Percentiles rank a stretch among this genome's conserved stretches.
Conservation (phyloP, 1,139 yeast genomes). For the Sugiyamaella grinbergsii region DNA sequence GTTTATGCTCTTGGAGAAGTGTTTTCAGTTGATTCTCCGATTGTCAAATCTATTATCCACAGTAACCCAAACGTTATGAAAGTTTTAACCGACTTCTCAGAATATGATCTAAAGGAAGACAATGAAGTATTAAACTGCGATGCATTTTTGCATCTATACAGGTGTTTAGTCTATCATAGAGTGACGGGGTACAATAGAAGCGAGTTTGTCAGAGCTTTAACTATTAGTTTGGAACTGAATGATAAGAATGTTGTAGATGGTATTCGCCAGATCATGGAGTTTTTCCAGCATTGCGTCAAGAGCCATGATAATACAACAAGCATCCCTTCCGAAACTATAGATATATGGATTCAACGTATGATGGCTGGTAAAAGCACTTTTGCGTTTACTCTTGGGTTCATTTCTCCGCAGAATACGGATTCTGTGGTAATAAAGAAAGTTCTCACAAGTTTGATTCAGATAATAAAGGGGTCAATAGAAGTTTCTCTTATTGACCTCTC, state of each 20-base stretch:
- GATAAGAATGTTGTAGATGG: slow-evolving; percentile 4
- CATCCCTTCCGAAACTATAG: neutral
- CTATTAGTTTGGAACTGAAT: slow-evolving; percentile 8
- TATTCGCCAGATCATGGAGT: slow-evolving; percentile 1
- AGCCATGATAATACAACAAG: neutral
- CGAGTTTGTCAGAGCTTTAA: neutral
- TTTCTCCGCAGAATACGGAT: neutral
- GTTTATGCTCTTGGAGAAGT: slow-evolving; percentile 33
- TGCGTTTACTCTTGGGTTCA: slow-evolving; percentile 24
- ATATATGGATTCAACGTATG: slow-evolving; percentile 25
- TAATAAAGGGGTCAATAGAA: slow-evolving; percentile 10
- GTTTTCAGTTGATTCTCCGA: neutral
- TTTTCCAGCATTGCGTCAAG: neutral
- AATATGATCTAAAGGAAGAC: slow-evolving; percentile 25
- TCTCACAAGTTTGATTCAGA: neutral
- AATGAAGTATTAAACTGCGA: slow-evolving; percentile 30
- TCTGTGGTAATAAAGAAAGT: neutral
- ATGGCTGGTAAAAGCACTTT: slow-evolving; percentile 22
- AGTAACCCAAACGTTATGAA: slow-evolving; percentile 1
- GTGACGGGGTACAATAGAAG: neutral
- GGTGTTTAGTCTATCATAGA: slow-evolving; percentile 4
- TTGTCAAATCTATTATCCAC: neutral
- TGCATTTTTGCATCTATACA: slow-evolving; percentile 27
- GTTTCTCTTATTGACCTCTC: slow-evolving; percentile 13
- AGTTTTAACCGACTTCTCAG: slow-evolving; percentile 23